phyloP scores from a whole-genome alignment of 2,329 filamentous ascomycete genomes.

The Aspergillus terreus region DNA sequence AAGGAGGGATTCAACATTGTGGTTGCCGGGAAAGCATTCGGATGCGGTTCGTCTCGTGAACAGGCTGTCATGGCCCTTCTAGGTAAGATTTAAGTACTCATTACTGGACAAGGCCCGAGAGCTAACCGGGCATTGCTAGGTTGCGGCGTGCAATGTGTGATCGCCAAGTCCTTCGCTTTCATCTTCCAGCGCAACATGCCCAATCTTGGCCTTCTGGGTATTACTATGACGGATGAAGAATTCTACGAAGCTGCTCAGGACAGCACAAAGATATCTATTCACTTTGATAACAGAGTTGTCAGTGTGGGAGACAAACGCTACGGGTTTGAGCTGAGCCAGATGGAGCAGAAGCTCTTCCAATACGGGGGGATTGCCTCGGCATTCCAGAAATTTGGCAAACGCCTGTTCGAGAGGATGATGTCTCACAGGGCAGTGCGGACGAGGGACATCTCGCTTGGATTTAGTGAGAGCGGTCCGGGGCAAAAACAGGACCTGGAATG shows the following conservation, averaged over 20 bases:
- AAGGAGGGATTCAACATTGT: constrained; percentile 38
- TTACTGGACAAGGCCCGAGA: background rate
- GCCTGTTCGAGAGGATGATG: constrained; percentile 26
- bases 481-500: background rate
- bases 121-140: constrained; percentile 2
- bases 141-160: constrained; percentile 38
- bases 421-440: background rate
- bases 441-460: background rate
- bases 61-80: constrained; percentile 42
- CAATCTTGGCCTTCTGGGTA: constrained; percentile 43
- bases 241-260: constrained; percentile 39
- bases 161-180: constrained; percentile 45
- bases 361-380: constrained; percentile 39
- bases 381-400: constrained; percentile 38
- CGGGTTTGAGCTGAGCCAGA: constrained; percentile 34
- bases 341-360: constrained; percentile 38
- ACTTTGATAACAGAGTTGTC: constrained; percentile 22
- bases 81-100: constrained; percentile 16
- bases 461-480: background rate
- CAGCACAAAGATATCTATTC: constrained; percentile 35
- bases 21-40: constrained; percentile 46
- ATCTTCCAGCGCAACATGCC: constrained; percentile 48
- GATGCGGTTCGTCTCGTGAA: constrained; percentile 45
- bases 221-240: constrained; percentile 35
- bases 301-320: constrained; percentile 24